Base-by-base conservation (phyloP, 306 rosid genomes). In the Phaseolus lunatus region DNA sequence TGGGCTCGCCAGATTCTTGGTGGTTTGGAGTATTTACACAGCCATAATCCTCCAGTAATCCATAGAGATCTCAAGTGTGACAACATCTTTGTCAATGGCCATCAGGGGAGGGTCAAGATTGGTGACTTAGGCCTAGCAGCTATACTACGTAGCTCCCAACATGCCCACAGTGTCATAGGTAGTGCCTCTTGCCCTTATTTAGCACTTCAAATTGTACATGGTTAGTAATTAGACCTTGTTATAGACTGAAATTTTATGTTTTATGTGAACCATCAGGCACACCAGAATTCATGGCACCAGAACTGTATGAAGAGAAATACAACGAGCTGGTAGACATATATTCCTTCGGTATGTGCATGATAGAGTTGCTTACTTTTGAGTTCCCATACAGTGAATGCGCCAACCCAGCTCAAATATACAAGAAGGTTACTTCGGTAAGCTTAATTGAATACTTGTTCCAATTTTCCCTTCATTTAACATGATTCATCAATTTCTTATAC, bases 271-370 rank as follows among this genome's bases (percentile, higher is more conserved):
- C 19, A 61, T n/a, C 76, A 94, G 97, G 98, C 16, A 92, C 96
- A 49, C 98, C 98, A 0, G 98, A 94, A 49, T 94, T 94, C 62
- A 94, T 94, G 98, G 98, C 98, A 9, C 98, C 98, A n/a, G 98
- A 94, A 56, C 37, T 94, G 61, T 94, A 94, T 37, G 98, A 94
- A 50, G 98, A 94, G 83, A 88, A 90, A 39, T 94, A 94, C 56
- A 79, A 90, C 54, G 98, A 89, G 75, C 89, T 94, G 0, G 92
- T 94, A 4, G 98, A 94, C 53, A 75, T 94, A 78, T 94, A 94
- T 44, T 91, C 98, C 19, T 88, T 92, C 14, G 98, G 98, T 10
- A 94, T 94, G 98, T 94, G 98, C 69, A 83, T 94, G 85, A 78
- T 94, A 54, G 98, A 94, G 69, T 84, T 94, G 92, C 88, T 94